Base-by-base conservation (phyloP, 129 eudicot species). In the Erigeron canadensis region DNA sequence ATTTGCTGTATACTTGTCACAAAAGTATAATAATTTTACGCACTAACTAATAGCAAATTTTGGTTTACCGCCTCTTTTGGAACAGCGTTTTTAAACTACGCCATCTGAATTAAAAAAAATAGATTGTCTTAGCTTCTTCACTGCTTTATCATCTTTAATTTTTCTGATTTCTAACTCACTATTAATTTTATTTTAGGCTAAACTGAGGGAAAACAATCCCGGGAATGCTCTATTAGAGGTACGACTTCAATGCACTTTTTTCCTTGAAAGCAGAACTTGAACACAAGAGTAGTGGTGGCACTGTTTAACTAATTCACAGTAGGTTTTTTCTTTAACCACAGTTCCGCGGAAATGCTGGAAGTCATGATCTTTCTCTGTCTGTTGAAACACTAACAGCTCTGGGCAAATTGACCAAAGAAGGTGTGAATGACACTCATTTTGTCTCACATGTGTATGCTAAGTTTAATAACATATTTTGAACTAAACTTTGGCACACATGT, bases 301-400 rank as follows among this genome's bases (percentile, higher is more conserved):
- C 39, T 70, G 9, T 70, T 48, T 45, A 59, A 74, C 42, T 60
- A 59, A 40, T 72, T 63, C 77, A 71, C 70, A 46, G 74, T 72
- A 57, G 67, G 51, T 74, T 74, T 71, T 55, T 77, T 74, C 41
- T 79, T 72, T 57, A 54, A n/a, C 75, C 65, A 34, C 89, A 93
- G 97, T 86, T 78, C 17, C 96, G 96, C 39, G 98, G 98, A 84
- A 94, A 94, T 86, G 98, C 98, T 79, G 97, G 98, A 71, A 94
- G 98, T 76, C 98, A 94, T 82, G 98, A 94, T 84, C 89, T 94
- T 46, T 17, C 91, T 45, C 71, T 94, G 10, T 89, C 98, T 16
- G 77, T 90, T 80, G 97, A 94, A 77, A 89, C 98, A 47, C 83
- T 94, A 73, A 78, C 96, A 63, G 84, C 91, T 74, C 75, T 89